Base-by-base conservation (phyloP, 495 filamentous ascomycete species). In the Staphylotrichum longicolle region DNA sequence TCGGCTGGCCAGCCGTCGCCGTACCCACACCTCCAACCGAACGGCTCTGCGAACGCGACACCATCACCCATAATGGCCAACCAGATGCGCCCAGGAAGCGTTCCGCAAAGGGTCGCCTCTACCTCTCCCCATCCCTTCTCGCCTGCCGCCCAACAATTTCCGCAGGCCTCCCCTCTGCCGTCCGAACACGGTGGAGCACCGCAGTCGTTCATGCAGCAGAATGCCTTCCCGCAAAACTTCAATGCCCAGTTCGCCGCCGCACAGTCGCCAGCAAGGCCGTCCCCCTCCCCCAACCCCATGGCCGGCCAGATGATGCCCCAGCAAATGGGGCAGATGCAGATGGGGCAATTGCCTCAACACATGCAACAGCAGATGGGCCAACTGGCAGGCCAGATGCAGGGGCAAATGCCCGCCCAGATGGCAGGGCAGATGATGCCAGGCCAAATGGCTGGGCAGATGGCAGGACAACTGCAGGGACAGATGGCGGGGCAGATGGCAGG, bases 41-140 rank as follows among this genome's bases (percentile, higher is more conserved):
- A 88, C 69, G 86, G 86, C 37, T 88, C 92, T 10, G 80, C 86
- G 46, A 93, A 88, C 71, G 86, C 91, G 55, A 93, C 90, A 20
- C 93, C 91, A 46, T 97, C 93, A 3, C 93, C 93, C 50, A 82
- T 91, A 67, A 83, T 91, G 79, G 80, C 80, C 49, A 91, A 93
- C 73, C 91, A 94, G 73, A 74, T 83, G 66, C 82, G 83, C 56
- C 80, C 82, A 27, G 80, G 82, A 9, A 83, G 77, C 67, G 83
- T 86, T 41, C 89, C 88, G 12, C 90, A 93, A 74, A 78, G 91
- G 58, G 88, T 96, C 73, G 86, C 91, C 61, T 96, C 94, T 33
- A 86, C 91, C 39, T 97, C 93, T 14, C 93, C 93, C 4, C 91
- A 91, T 70, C 92, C 91, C 0, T 96, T 95, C 74, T 92, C 91